These are phyloP conservation scores for Macrotyloma uniflorum DNA, from an alignment of 306 rosid species.

Conservation along the genomic window DNA sequence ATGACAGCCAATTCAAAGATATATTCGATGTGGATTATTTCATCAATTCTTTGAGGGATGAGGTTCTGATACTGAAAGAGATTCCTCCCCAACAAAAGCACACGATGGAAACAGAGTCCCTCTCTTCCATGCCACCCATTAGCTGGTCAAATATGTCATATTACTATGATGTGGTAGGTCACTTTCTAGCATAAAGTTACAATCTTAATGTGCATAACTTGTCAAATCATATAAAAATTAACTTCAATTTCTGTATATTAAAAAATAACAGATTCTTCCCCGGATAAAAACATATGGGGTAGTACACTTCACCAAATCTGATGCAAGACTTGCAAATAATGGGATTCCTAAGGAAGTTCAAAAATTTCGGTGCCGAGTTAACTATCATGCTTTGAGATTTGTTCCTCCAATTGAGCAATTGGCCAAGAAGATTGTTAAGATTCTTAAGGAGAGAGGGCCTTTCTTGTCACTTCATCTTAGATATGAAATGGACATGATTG, in stretches of 20 bases:
- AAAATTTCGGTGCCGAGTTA: constrained; percentile 68
- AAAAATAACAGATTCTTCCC: constrained; percentile 62
- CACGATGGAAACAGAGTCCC: constrained; percentile 45
- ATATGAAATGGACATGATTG: constrained; percentile 91
- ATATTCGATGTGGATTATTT: constrained; percentile 73
- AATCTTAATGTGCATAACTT: neutral
- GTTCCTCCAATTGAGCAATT: constrained; percentile 58
- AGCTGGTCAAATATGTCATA: constrained; percentile 89
- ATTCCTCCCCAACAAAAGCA: constrained; percentile 60
- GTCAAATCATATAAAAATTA: neutral
- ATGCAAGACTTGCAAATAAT: constrained; percentile 77
- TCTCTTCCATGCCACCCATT: constrained; percentile 73
- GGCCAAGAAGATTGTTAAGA: constrained; percentile 60
- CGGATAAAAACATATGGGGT: constrained; percentile 57
- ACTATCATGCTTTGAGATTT: constrained; percentile 68
- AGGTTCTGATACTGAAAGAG: constrained; percentile 64
- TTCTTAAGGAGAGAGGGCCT: constrained; percentile 70
- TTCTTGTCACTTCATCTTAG: constrained; percentile 82
- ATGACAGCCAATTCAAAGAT: constrained; percentile 58
- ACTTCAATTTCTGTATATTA: neutral
- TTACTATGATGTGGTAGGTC: constrained; percentile 60
- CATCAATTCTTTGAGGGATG: constrained; percentile 64
- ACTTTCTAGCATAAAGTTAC: neutral
- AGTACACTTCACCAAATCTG: constrained; percentile 71
- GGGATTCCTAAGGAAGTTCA: constrained; percentile 71